phyloP scores from a whole-genome alignment of 306 rosid genomes.

The Cucurbita ficifolia region DNA sequence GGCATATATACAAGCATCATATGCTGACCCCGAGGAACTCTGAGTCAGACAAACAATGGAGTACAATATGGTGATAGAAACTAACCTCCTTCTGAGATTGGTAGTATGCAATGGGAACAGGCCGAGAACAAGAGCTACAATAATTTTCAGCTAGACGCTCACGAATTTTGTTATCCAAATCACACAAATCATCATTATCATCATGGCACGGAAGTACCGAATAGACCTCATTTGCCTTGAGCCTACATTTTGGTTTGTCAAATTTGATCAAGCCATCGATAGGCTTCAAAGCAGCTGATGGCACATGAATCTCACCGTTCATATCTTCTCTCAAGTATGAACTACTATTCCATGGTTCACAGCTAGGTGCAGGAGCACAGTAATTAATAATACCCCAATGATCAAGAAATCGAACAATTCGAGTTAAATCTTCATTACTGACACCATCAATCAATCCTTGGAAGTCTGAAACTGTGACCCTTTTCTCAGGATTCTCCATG shows the following conservation, averaged over 20 bases:
- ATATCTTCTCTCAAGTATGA: constrained; percentile 64
- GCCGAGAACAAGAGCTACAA: constrained; percentile 66
- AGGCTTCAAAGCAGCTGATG: constrained; percentile 68
- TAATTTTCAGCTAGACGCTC: constrained; percentile 80
- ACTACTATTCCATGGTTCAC: constrained; percentile 29
- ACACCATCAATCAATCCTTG: constrained; percentile 37
- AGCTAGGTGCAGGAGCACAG: constrained; percentile 45
- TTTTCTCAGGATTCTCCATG: constrained; percentile 75
- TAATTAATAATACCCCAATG: constrained; percentile 96
- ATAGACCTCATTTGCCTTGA: constrained; percentile 61
- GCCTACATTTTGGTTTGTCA: constrained; percentile 79
- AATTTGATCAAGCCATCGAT: constrained; percentile 84
- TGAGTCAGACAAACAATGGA: constrained; percentile 1
- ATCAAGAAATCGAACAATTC: constrained; percentile 84
- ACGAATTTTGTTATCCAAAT: constrained; percentile 75
- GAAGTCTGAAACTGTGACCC: constrained; percentile 49
- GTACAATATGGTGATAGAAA: not conserved
- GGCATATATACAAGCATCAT: constrained; percentile 3
- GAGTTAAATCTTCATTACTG: constrained; percentile 54
- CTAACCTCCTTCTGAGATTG: constrained; percentile 97
- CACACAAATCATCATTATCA: constrained; percentile 22
- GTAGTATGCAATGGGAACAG: constrained; percentile 59
- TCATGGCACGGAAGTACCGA: constrained; percentile 24
- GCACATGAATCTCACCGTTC: constrained; percentile 76
- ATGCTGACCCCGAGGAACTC: not conserved